A percentile compares a stretch with the other conserved stretches of the same genome.
These are phyloP conservation scores for Boletus bicolor DNA, from an alignment of 768 basidiomycete genomes.

Conservation along the genomic window DNA sequence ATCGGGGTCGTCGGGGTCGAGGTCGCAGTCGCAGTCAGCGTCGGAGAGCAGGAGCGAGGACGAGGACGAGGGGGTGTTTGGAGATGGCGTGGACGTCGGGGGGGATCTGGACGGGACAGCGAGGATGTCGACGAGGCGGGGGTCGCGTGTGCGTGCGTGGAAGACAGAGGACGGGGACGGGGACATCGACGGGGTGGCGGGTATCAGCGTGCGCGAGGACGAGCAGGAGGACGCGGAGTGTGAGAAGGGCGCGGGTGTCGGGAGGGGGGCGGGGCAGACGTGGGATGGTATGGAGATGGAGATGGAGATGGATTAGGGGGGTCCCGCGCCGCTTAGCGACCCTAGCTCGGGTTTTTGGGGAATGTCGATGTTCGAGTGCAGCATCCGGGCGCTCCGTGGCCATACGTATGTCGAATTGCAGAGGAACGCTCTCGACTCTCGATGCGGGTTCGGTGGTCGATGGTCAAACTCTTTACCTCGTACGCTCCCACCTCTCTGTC, in stretches of 20 bases:
- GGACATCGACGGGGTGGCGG: not conserved
- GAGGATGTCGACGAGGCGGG: not conserved
- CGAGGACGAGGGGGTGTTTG: conserved; percentile 13
- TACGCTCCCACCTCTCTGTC: not conserved
- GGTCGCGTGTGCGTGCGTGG: not conserved
- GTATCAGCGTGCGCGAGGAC: conserved; percentile 4
- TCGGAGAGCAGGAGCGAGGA: conserved; percentile 39
- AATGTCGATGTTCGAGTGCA: too few species aligned
- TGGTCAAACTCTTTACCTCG: not conserved
- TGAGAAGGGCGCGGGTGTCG: not conserved
- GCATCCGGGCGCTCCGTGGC: too few species aligned
- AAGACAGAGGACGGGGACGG: conserved; percentile 4
- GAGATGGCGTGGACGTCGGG: not conserved
- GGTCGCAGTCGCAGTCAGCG: conserved; percentile 32
- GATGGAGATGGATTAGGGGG: conserved; percentile 29
- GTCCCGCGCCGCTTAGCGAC: too few species aligned
- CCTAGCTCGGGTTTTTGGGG: too few species aligned
- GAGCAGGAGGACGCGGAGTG: not conserved
- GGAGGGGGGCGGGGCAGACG: conserved; percentile 16
- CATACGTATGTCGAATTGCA: too few species aligned
- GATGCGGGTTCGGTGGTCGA: not conserved
- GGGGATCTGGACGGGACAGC: not conserved
- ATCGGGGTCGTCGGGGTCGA: conserved; percentile 36
- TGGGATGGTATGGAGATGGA: conserved; percentile 58
- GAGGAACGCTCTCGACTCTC: too few species aligned